Conservation (phyloP, 2,329 filamentous ascomycete species). For the Aspergillus transmontanensis region DNA sequence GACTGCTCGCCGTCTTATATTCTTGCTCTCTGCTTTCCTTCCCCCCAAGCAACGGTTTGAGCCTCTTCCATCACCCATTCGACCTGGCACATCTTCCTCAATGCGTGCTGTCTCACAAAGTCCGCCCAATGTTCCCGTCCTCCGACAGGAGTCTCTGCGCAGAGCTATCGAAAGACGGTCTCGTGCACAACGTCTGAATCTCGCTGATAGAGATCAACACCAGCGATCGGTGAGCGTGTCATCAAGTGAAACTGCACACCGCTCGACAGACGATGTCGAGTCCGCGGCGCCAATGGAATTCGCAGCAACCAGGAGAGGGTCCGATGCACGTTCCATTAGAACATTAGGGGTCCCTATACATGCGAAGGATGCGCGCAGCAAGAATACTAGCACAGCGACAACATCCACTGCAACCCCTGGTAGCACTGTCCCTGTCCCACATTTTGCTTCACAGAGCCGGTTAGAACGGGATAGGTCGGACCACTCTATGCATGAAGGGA, state of each 20-base stretch:
- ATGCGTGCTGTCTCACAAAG: conserved; percentile 56
- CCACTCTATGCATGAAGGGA: conserved; percentile 28
- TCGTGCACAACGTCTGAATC: conserved; percentile 47
- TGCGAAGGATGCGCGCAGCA: conserved; percentile 44
- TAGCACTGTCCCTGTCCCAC: conserved; percentile 54
- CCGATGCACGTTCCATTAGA: conserved; percentile 47
- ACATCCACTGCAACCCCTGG: conserved; percentile 56
- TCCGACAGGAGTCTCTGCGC: conserved; percentile 56
- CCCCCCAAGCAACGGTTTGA: conserved; percentile 51
- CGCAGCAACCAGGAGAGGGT: conserved; percentile 38
- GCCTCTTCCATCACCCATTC: conserved; percentile 39
- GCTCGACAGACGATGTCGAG: conserved; percentile 37
- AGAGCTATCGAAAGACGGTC: conserved; percentile 56
- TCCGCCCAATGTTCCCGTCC: conserved; percentile 52
- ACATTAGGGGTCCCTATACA: conserved; percentile 49
- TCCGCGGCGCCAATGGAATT: conserved; percentile 25
- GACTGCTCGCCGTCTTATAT: conserved; percentile 60
- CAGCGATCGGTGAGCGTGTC: conserved; percentile 48
- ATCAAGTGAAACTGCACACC: conserved; percentile 45
- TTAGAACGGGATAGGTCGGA: conserved; percentile 29
- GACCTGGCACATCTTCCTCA: conserved; percentile 48
- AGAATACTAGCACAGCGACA: conserved; percentile 54
- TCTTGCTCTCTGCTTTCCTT: conserved; percentile 60
- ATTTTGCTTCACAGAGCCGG: conserved; percentile 51
- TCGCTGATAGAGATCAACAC: conserved; percentile 36